Evolutionary conservation across 805 yeast species (phyloP).

Genomic region (Suhomyces tanzawaensis): DNA sequence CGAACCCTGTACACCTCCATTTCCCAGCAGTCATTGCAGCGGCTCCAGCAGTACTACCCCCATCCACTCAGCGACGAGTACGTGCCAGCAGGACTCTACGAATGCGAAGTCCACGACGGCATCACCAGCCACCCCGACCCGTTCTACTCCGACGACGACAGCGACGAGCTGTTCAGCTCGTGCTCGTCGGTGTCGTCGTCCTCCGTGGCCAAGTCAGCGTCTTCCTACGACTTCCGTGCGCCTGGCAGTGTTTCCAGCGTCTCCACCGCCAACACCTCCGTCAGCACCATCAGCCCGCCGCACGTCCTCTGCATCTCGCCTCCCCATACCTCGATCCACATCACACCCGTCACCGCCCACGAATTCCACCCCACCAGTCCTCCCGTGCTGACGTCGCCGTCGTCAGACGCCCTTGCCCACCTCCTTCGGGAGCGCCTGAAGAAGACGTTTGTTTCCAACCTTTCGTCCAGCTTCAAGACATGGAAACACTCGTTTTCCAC

Average conservation of each 20-base stretch:
- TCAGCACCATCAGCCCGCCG: too few species aligned
- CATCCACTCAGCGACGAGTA: conserved; percentile 9
- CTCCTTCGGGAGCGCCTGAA: background rate
- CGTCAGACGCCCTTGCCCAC: conserved; percentile 4
- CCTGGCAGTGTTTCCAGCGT: too few species aligned
- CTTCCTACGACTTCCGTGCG: background rate
- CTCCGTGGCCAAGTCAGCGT: background rate
- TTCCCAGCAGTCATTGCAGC: conserved; percentile 2
- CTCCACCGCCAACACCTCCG: too few species aligned
- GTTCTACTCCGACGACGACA: conserved; percentile 7
- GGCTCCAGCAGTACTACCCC: conserved; percentile 3
- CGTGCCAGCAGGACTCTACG: conserved; percentile 1
- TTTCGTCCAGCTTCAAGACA: conserved; percentile 2
- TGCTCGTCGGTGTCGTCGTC: conserved; percentile 1
- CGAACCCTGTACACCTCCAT: conserved; percentile 5
- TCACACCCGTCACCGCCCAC: conserved; percentile 1
- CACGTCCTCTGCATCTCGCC: conserved; percentile 2
- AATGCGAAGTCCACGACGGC: conserved; percentile 4
- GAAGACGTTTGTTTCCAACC: conserved; percentile 3
- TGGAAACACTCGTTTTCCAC: conserved; percentile 2
- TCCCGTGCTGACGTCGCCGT: conserved; percentile 1
- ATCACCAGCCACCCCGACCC: background rate
- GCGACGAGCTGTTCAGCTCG: conserved; percentile 6
- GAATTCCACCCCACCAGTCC: conserved; percentile 4
- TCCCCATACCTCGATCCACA: conserved; percentile 1